Percentiles rank a stretch among this genome's conserved stretches.
These are phyloP conservation scores for Pseudogymnoascus verrucosus DNA, from an alignment of 2,329 filamentous ascomycete genomes.

Conservation along the genomic window DNA sequence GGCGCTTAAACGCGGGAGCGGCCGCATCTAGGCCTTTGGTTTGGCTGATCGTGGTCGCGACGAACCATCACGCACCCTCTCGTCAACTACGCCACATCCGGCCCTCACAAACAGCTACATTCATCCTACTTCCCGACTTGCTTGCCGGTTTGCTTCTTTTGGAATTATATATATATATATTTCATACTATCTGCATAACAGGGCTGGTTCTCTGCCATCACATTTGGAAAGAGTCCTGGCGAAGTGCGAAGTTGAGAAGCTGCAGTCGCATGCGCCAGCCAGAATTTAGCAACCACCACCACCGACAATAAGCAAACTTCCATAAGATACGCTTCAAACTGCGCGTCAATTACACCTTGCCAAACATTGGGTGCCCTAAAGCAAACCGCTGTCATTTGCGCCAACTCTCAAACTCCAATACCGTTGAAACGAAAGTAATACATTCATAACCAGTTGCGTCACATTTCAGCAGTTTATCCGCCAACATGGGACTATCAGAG, in stretches of 20 bases:
- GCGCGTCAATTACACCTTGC: not conserved
- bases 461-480: not conserved
- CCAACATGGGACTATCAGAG: slow-evolving; percentile 13
- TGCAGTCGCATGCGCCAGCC: slow-evolving; percentile 2
- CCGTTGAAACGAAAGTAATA: not conserved
- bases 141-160: not conserved
- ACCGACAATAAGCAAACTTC: slow-evolving; percentile 1
- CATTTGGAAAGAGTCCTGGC: not conserved
- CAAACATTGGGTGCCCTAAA: not conserved
- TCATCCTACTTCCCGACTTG: not conserved
- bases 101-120: slow-evolving; percentile 1
- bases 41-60: slow-evolving; percentile 2
- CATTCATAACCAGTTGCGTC: not conserved
- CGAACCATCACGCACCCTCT: not conserved
- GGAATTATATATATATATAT: slow-evolving; percentile 1
- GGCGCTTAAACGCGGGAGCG: slow-evolving; percentile 6
- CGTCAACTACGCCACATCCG: slow-evolving; percentile 1
- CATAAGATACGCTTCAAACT: not conserved
- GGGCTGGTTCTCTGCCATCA: not conserved
- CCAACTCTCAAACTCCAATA: not conserved
- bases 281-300: not conserved
- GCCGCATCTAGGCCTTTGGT: not conserved
- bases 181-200: not conserved
- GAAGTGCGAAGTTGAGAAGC: not conserved
- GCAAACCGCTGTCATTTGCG: not conserved